Conservation (phyloP, 1,139 yeast genomes). For the Geotrichum histeridarum region DNA sequence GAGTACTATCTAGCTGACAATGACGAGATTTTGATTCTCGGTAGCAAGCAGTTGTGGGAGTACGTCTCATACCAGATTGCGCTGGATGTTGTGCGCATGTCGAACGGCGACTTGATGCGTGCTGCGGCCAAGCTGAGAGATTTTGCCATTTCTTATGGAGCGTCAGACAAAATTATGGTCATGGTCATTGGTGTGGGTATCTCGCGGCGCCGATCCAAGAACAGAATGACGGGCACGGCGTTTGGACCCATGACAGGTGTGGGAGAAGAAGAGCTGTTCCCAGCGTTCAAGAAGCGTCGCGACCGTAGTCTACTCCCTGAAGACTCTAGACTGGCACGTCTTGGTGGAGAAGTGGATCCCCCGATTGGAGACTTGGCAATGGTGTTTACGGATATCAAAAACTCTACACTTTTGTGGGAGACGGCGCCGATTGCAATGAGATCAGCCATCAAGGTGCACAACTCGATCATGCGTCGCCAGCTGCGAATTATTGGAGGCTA, state of each 20-base stretch:
- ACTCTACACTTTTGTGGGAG: conserved; percentile 92
- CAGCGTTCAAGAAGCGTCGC: conserved; percentile 47
- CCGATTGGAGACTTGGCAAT: conserved; percentile 92
- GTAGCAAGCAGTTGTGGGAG: conserved; percentile 82
- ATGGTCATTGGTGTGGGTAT: conserved; percentile 66
- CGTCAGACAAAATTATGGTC: conserved; percentile 75
- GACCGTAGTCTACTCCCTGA: conserved; percentile 49
- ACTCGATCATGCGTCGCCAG: conserved; percentile 89
- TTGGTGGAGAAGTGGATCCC: conserved; percentile 92
- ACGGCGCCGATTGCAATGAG: conserved; percentile 90
- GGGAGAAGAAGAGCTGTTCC: conserved; percentile 34
- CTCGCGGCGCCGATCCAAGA: conserved; percentile 25
- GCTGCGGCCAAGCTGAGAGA: conserved; percentile 94
- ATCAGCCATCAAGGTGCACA: conserved; percentile 91
- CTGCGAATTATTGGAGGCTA: conserved; percentile 91
- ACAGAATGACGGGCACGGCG: not conserved
- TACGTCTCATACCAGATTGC: conserved; percentile 76
- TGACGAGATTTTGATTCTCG: conserved; percentile 81
- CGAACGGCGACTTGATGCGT: conserved; percentile 77
- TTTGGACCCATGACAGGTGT: conserved; percentile 10
- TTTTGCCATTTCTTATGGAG: conserved; percentile 90
- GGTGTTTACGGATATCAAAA: conserved; percentile 95
- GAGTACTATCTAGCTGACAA: conserved; percentile 57
- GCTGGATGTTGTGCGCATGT: conserved; percentile 83
- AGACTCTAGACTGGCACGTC: conserved; percentile 73